Conservation (phyloP, 768 basidiomycete species). For the Pleurotus salmoneostramineus region DNA sequence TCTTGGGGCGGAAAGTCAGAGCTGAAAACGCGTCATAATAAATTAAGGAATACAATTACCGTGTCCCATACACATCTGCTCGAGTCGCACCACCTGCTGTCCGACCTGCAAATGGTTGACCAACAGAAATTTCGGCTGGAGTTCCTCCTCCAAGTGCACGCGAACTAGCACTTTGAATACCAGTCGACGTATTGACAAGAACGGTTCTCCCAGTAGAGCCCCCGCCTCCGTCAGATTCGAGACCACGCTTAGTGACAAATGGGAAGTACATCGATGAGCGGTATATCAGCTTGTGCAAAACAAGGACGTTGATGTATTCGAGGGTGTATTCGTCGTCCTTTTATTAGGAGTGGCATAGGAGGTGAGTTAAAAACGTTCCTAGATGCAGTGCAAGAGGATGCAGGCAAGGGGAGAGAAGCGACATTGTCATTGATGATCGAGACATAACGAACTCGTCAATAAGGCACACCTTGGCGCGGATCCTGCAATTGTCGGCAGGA, state of each 20-base stretch:
- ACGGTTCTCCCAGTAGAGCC: constrained; percentile 1
- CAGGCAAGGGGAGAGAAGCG: no score
- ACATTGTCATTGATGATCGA: no score
- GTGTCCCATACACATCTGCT: constrained; percentile 31
- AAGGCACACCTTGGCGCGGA: no score
- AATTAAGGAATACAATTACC: constrained; percentile 20
- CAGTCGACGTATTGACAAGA: constrained; percentile 11
- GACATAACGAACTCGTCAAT: no score
- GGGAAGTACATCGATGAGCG: constrained; percentile 24
- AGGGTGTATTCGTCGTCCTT: no score
- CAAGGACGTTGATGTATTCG: no score
- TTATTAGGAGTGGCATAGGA: no score
- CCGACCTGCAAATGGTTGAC: constrained; percentile 35
- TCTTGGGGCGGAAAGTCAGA: constrained; percentile 20
- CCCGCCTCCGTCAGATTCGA: constrained; percentile 12
- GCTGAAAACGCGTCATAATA: not conserved
- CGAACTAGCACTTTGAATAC: constrained; percentile 12
- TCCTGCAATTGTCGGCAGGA: no score
- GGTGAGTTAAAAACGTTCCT: no score
- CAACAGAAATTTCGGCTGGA: constrained; percentile 27
- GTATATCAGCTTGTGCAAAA: no score
- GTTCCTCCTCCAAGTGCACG: constrained; percentile 20
- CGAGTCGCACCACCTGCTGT: constrained; percentile 42
- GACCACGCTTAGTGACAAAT: constrained; percentile 16
- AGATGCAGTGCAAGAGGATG: no score